Evolutionary conservation across 192 early-diverging fungal genomes (phyloP).

Genomic region (Phycomyces nitens): DNA sequence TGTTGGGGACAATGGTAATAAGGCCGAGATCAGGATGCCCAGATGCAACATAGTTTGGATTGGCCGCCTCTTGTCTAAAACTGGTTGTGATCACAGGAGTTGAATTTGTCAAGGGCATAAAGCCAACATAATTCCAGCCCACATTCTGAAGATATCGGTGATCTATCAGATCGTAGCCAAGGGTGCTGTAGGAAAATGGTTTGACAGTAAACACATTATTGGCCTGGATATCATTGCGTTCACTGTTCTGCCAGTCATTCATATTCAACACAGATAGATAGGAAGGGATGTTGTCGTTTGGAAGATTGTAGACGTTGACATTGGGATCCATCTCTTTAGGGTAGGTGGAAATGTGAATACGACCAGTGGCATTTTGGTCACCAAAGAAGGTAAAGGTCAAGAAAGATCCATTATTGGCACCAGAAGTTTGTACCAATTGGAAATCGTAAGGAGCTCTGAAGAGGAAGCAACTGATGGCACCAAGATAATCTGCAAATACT

Average conservation of each 20-base stretch:
- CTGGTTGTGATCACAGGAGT: slow-evolving; percentile 29
- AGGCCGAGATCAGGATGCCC: slow-evolving; percentile 25
- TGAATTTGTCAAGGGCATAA: slow-evolving; percentile 30
- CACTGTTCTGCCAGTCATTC: slow-evolving; percentile 26
- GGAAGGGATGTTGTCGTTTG: background rate
- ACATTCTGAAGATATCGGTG: slow-evolving; percentile 27
- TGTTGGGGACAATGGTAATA: slow-evolving; percentile 19
- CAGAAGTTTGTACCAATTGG: slow-evolving; percentile 26
- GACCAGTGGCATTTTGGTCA: slow-evolving; percentile 23
- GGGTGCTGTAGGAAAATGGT: slow-evolving; percentile 28
- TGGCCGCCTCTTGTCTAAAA: slow-evolving; percentile 27
- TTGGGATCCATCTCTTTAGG: slow-evolving; percentile 37
- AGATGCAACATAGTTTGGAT: slow-evolving; percentile 23
- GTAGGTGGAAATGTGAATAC: slow-evolving; percentile 31
- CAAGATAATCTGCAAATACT: slow-evolving; percentile 29
- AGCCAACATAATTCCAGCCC: slow-evolving; percentile 40
- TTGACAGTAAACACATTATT: slow-evolving; percentile 28
- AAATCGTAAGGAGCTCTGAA: slow-evolving; percentile 27
- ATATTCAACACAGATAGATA: slow-evolving; percentile 19
- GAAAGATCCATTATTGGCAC: slow-evolving; percentile 31
- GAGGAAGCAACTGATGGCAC: slow-evolving; percentile 24
- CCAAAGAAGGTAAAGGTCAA: slow-evolving; percentile 31
- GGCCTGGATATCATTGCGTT: slow-evolving; percentile 29
- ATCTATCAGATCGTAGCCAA: slow-evolving; percentile 27
- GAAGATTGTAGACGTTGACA: slow-evolving; percentile 18